Evolutionary conservation across 2,329 filamentous ascomycete species (phyloP).

Genomic region (Talaromyces pinophilus): DNA sequence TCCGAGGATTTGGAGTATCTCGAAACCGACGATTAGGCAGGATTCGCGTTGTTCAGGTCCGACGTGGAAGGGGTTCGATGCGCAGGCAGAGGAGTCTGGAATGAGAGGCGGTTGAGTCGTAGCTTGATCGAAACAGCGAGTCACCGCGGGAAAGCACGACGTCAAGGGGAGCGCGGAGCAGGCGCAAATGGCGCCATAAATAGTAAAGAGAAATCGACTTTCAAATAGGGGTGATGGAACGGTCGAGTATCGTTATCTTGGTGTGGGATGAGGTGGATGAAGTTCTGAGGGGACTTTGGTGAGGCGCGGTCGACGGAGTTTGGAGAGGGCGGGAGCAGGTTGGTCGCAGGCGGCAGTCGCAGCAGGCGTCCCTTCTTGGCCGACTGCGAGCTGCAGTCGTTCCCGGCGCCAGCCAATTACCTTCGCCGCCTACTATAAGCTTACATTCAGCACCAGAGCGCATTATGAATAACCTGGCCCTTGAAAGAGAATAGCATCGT

Average conservation of each 20-base stretch:
- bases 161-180: conserved; percentile 20
- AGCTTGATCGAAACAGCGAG: conserved; percentile 20
- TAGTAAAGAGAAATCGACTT: background rate
- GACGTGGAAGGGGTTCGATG: conserved; percentile 15
- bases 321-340: conserved; percentile 10
- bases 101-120: conserved; percentile 20
- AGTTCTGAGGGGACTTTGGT: conserved; percentile 16
- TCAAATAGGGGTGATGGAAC: background rate
- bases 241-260: background rate
- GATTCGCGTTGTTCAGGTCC: background rate
- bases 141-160: conserved; percentile 22
- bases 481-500: too few relatives aligned
- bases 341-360: conserved; percentile 9
- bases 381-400: conserved; percentile 12
- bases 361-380: conserved; percentile 17
- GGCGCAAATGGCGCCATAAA: conserved; percentile 20
- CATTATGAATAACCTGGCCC: background rate
- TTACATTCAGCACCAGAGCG: background rate
- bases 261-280: conserved; percentile 11
- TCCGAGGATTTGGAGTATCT: background rate
- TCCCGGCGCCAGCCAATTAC: conserved; percentile 19
- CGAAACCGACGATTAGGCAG: background rate
- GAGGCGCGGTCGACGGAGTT: conserved; percentile 20
- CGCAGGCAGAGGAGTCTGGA: conserved; percentile 13
- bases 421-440: background rate